Base-by-base conservation (phyloP, 192 early-diverging fungal species). In the Anaeromyces robustus region DNA sequence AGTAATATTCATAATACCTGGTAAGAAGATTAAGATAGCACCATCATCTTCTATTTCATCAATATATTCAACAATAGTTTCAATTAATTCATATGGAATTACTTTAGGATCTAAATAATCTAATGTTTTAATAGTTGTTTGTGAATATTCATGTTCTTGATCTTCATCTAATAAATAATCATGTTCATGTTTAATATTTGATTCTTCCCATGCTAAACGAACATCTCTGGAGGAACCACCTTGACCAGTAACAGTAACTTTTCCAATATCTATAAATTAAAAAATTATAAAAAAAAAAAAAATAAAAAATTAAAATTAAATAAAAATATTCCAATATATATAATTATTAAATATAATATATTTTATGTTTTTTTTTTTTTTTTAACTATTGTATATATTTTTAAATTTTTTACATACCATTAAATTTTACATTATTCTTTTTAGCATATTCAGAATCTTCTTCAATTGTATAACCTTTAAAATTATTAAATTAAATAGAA, bases 21-120 rank as follows among this genome's bases (percentile, higher is more conserved):
- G 87, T 80, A 84, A 85, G 84, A 96, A 95, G 31, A 95, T 86
- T 13, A 96, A 82, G 18, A 95, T 92, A 0, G 94, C 90, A 9
- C 95, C 94, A 18, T 16, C 84, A 34, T 80, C 17, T 82, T 30
- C 59, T 31, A 77, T 18, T 22, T 52, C 18, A 52, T 52, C 43
- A 52, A 52, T 52, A 52, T 4, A 52, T 52, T 52, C 43, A 0
- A 52, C 43, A 22, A 52, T 22, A 4, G 43, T 52, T 52, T 52
- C 43, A 52, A 52, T 52, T 16, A 52, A 14, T 16, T 52, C 91
- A 39, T 90, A 88, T 68, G 92, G 91, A 80, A 92, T 87, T 78
- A 85, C 85, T 18, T 78, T 82, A n/a, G 82, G 86, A 77, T 94
- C 88, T 80, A 94, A 85, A 29, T 86, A 80, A 28, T 79, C 81